Conservation (phyloP, 305 asterid genomes). For the Fraxinus angustifolia region DNA sequence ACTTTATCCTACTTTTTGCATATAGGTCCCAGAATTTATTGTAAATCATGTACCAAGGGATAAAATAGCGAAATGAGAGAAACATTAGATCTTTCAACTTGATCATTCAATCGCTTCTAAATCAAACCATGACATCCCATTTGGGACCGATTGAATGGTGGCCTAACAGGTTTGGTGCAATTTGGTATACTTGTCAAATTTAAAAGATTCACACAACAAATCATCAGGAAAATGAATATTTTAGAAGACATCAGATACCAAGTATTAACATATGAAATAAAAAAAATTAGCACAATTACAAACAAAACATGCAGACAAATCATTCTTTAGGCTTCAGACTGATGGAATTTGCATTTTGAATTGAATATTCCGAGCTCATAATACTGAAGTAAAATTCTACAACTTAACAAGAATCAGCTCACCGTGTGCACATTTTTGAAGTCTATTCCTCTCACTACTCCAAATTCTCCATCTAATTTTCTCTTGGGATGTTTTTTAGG, state of each 20-base stretch:
- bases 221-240: background rate
- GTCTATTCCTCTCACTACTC: conserved; percentile 93
- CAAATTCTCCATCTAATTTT: conserved; percentile 80
- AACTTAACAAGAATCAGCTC: conserved; percentile 24
- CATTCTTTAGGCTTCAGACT: background rate
- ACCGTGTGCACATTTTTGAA: conserved; percentile 93
- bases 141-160: background rate
- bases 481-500: conserved; percentile 48
- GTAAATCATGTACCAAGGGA: background rate
- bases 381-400: conserved; percentile 5
- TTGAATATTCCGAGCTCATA: background rate
- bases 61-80: background rate
- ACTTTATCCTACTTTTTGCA: background rate
- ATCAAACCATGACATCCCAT: background rate
- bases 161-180: background rate
- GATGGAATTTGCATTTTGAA: background rate
- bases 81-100: background rate
- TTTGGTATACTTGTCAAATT: background rate
- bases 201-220: background rate
- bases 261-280: background rate
- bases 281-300: background rate
- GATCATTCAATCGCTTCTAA: background rate
- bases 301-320: background rate
- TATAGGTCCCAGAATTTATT: background rate
- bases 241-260: background rate